Evolutionary conservation across 2,329 filamentous ascomycete species (phyloP).

Genomic region (Davidsoniella neocaledoniae): DNA sequence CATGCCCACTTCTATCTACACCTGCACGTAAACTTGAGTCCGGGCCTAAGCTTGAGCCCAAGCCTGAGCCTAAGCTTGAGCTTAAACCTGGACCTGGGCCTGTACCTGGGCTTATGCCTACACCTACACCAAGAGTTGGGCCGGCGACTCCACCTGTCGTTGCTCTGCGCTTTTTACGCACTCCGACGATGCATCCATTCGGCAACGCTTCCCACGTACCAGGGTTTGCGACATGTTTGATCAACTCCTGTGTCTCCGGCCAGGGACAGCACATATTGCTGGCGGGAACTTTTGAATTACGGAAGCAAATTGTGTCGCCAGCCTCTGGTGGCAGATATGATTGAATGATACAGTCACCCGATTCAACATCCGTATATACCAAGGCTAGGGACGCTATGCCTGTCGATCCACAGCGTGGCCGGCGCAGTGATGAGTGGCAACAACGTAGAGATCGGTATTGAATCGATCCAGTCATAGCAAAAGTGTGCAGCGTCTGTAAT

Average conservation of each 20-base stretch:
- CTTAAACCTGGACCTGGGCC: too few species aligned
- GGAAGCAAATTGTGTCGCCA: conserved; percentile 39
- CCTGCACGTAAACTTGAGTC: too few species aligned
- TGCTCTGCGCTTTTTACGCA: conserved; percentile 30
- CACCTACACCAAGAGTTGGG: neutral
- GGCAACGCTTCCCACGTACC: conserved; percentile 48
- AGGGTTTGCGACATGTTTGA: conserved; percentile 40
- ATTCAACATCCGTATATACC: conserved; percentile 42
- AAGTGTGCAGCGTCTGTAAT: conserved; percentile 38
- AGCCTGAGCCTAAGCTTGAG: too few species aligned
- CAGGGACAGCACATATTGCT: conserved; percentile 32
- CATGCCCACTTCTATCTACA: too few species aligned
- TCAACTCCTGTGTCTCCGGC: conserved; percentile 33
- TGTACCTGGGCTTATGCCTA: too few species aligned
- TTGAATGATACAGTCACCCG: conserved; percentile 46
- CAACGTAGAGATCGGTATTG: conserved; percentile 42
- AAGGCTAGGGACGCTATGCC: conserved; percentile 47
- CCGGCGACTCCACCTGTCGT: neutral
- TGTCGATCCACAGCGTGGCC: conserved; percentile 35
- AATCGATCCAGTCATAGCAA: conserved; percentile 37
- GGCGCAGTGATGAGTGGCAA: conserved; percentile 35
- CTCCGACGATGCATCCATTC: conserved; percentile 44
- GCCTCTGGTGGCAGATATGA: conserved; percentile 40
- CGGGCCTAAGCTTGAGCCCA: too few species aligned
- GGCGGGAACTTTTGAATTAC: conserved; percentile 24